A percentile compares a stretch with the other conserved stretches of the same genome.
Conservation (phyloP, 1,139 yeast genomes). For the Lodderomyces parapsilosis region DNA sequence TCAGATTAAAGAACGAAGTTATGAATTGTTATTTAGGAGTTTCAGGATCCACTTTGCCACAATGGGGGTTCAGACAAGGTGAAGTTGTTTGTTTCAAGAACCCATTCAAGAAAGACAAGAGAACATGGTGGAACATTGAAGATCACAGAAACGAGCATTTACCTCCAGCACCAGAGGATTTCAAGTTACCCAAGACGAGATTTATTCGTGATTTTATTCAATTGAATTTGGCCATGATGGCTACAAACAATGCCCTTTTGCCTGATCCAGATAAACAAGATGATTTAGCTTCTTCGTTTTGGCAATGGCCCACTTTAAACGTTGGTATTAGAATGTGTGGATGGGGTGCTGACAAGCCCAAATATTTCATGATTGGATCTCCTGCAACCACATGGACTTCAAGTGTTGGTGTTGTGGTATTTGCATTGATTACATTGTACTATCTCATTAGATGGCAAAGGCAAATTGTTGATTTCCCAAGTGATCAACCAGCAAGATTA, state of each 20-base stretch:
- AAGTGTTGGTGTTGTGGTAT: conserved; percentile 61
- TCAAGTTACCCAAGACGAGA: conserved; percentile 76
- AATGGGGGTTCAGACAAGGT: conserved; percentile 98
- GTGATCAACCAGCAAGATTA: conserved; percentile 27
- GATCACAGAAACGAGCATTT: conserved; percentile 72
- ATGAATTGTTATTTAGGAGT: conserved; percentile 86
- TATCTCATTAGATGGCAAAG: conserved; percentile 91
- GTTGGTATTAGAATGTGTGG: conserved; percentile 95
- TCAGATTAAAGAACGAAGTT: conserved; percentile 68
- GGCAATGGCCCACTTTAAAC: conserved; percentile 98
- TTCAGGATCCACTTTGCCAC: conserved; percentile 78
- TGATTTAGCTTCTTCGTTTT: conserved; percentile 84
- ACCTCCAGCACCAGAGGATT: conserved; percentile 70
- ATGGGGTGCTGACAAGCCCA: conserved; percentile 80
- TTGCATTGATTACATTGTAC: conserved; percentile 54
- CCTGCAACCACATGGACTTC: conserved; percentile 97
- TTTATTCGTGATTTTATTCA: conserved; percentile 90
- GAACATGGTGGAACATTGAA: conserved; percentile 99
- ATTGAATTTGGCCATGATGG: conserved; percentile 97
- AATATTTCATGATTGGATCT: conserved; percentile 88
- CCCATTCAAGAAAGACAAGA: conserved; percentile 80
- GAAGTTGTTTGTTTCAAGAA: conserved; percentile 84
- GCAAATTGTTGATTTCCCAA: conserved; percentile 70
- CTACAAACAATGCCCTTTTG: conserved; percentile 91
- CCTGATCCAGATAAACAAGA: conserved; percentile 93